A percentile compares a stretch with the other conserved stretches of the same genome.
Conservation (phyloP, 2,329 filamentous ascomycete species). For the Fonsecaea multimorphosa region DNA sequence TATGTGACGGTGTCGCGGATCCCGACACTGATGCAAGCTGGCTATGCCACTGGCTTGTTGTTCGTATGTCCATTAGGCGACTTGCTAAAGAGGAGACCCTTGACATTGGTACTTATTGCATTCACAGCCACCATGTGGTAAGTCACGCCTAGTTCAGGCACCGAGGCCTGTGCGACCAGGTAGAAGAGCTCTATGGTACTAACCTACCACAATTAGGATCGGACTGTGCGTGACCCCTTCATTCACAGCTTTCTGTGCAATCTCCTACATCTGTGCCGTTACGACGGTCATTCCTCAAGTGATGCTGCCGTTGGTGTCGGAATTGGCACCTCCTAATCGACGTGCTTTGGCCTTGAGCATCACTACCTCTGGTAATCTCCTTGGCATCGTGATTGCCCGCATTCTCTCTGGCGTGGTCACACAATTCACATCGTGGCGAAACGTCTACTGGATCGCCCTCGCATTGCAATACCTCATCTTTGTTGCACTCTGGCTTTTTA, state of each 20-base stretch:
- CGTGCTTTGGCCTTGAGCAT: slow-evolving; percentile 74
- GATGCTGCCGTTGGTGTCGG: slow-evolving; percentile 81
- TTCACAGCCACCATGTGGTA: slow-evolving; percentile 72
- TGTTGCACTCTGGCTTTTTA: slow-evolving; percentile 69
- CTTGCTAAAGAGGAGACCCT: slow-evolving; percentile 68
- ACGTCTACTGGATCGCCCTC: slow-evolving; percentile 78
- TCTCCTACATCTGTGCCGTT: slow-evolving; percentile 76
- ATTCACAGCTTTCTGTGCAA: slow-evolving; percentile 68
- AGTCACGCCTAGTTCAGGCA: slow-evolving; percentile 39
- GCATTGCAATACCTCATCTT: slow-evolving; percentile 73
- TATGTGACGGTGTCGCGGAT: slow-evolving; percentile 72
- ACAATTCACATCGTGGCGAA: slow-evolving; percentile 75
- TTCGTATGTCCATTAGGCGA: slow-evolving; percentile 80
- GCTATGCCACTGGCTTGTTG: slow-evolving; percentile 75
- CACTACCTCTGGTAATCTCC: slow-evolving; percentile 74
- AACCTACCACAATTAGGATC: slow-evolving; percentile 45
- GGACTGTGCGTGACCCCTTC: slow-evolving; percentile 71
- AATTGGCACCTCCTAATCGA: slow-evolving; percentile 72
- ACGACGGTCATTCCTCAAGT: slow-evolving; percentile 79
- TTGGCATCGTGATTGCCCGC: slow-evolving; percentile 77
- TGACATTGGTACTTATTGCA: slow-evolving; percentile 68
- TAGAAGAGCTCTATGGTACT: not conserved
- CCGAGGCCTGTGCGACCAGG: not conserved
- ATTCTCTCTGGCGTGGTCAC: slow-evolving; percentile 76
- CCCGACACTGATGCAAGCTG: slow-evolving; percentile 78